phyloP scores from a whole-genome alignment of 2,329 filamentous ascomycete species.

The Penicillium sp. region DNA sequence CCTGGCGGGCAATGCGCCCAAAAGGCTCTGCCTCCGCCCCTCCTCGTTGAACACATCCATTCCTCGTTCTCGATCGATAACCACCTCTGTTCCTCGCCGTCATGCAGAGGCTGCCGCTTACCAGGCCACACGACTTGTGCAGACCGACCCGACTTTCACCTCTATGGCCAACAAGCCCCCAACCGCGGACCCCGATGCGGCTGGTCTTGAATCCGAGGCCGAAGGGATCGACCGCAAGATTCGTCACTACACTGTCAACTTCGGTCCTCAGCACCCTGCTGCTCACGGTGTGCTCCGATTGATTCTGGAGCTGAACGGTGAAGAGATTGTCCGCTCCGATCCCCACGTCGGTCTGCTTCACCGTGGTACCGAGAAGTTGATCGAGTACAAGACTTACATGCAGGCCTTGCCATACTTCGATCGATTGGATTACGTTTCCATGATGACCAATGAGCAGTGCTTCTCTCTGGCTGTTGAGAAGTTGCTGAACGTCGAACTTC shows the following conservation, averaged over 20 bases:
- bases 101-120: conserved; percentile 53
- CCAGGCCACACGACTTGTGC: conserved; percentile 57
- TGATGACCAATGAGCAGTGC: conserved; percentile 99
- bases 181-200: conserved; percentile 42
- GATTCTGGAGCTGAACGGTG: conserved; percentile 96
- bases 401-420: conserved; percentile 99
- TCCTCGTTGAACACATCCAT: conserved; percentile 46
- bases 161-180: conserved; percentile 46
- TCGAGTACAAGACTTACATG: conserved; percentile 99
- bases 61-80: conserved; percentile 56
- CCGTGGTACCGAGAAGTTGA: conserved; percentile 97
- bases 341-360: conserved; percentile 96
- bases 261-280: conserved; percentile 96
- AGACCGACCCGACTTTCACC: conserved; percentile 59
- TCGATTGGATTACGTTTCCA: conserved; percentile 96
- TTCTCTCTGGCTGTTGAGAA: conserved; percentile 96
- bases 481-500: conserved; percentile 93
- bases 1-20: conserved; percentile 61
- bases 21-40: conserved; percentile 59
- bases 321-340: conserved; percentile 95
- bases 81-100: conserved; percentile 57
- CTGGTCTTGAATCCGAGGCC: conserved; percentile 50
- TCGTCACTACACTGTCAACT: conserved; percentile 99
- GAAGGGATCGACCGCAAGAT: conserved; percentile 71
- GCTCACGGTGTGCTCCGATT: conserved; percentile 96